These are phyloP conservation scores for Plasmodium gonderi DNA, from an alignment of 169 alveolate genomes.

Conservation along the genomic window DNA sequence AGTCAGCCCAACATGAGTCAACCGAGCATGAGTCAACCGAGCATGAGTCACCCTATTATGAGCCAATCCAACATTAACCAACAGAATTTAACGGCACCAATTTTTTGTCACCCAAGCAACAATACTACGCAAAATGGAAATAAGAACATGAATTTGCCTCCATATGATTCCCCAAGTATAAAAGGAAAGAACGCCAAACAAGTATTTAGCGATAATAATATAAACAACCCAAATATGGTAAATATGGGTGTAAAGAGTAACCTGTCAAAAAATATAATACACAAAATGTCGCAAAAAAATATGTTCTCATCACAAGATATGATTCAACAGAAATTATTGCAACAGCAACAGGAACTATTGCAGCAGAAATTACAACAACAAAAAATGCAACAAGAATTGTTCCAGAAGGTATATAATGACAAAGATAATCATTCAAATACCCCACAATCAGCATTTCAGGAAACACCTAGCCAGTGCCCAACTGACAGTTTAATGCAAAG, in stretches of 20 bases:
- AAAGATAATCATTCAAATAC: constrained; percentile 24
- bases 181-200: neutral
- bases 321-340: constrained; percentile 36
- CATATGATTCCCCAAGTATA: constrained; percentile 35
- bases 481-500: constrained; percentile 15
- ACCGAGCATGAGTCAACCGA: neutral
- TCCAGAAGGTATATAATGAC: constrained; percentile 35
- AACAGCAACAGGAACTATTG: constrained; percentile 17
- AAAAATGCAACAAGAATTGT: constrained; percentile 32
- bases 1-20: neutral
- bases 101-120: constrained; percentile 15
- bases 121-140: constrained; percentile 1
- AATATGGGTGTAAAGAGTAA: constrained; percentile 23
- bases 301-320: constrained; percentile 25
- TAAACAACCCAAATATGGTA: constrained; percentile 12
- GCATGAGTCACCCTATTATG: neutral
- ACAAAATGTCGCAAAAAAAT: constrained; percentile 18
- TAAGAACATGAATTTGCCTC: neutral
- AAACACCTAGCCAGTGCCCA: constrained; percentile 5
- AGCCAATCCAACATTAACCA: neutral
- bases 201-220: constrained; percentile 19
- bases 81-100: neutral
- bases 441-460: constrained; percentile 2
- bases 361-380: constrained; percentile 53
- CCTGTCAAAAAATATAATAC: constrained; percentile 24